Conservation (phyloP, 2,329 filamentous ascomycete species). For the Penicillium sp. region DNA sequence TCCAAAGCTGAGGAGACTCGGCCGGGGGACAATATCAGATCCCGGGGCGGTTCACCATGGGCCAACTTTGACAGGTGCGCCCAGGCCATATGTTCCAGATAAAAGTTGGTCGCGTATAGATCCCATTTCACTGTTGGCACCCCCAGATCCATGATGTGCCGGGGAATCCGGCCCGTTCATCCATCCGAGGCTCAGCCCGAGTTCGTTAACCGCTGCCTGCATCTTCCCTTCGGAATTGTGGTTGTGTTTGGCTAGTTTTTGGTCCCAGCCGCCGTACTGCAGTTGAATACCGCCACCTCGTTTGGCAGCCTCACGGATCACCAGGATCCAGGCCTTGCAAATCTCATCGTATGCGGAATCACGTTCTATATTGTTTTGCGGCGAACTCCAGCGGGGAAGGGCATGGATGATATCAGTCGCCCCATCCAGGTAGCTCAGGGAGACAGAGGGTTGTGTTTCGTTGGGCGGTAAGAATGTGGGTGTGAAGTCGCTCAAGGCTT, state of each 20-base stretch:
- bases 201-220: constrained; percentile 69
- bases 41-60: constrained; percentile 43
- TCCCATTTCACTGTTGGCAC: constrained; percentile 33
- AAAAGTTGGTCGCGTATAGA: constrained; percentile 53
- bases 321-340: constrained; percentile 83
- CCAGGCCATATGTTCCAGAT: constrained; percentile 51
- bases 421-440: constrained; percentile 79
- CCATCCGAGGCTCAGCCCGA: constrained; percentile 72
- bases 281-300: constrained; percentile 83
- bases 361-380: constrained; percentile 85
- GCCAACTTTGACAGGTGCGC: constrained; percentile 50
- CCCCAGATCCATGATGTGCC: constrained; percentile 21
- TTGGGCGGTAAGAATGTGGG: constrained; percentile 91
- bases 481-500: constrained; percentile 88
- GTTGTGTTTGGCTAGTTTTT: constrained; percentile 80
- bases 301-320: constrained; percentile 86
- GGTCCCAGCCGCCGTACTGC: constrained; percentile 88
- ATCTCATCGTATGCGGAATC: constrained; percentile 96
- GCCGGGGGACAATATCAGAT: background rate
- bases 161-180: constrained; percentile 49
- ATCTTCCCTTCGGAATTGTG: constrained; percentile 77
- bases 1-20: background rate
- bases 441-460: constrained; percentile 75
- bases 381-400: constrained; percentile 84
- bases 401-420: constrained; percentile 86